Evolutionary conservation across 805 yeast genomes (phyloP).

Genomic region (Lachancea sp.): DNA sequence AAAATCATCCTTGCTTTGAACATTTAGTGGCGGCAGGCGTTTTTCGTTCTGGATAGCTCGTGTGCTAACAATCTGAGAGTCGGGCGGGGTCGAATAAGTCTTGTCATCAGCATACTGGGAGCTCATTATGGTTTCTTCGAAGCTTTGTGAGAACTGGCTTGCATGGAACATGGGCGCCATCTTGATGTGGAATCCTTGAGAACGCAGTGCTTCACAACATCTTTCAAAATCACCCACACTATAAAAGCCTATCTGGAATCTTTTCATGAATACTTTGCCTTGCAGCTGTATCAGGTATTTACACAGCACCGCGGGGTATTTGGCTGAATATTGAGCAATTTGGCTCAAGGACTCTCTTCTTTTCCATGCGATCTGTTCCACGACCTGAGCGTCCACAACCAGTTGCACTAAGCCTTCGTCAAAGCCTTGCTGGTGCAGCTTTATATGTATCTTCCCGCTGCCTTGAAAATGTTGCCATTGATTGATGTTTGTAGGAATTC

Average conservation of each 20-base stretch:
- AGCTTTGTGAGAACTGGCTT: background rate
- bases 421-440: background rate
- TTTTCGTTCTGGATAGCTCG: no score
- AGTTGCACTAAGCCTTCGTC: background rate
- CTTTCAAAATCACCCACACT: constrained; percentile 13
- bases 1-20: background rate
- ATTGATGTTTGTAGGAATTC: constrained; percentile 9
- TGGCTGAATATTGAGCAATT: constrained; percentile 21
- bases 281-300: constrained; percentile 17
- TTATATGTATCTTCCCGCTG: constrained; percentile 6
- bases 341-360: background rate
- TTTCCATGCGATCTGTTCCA: background rate
- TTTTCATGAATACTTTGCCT: constrained; percentile 10
- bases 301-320: constrained; percentile 25
- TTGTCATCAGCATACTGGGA: background rate
- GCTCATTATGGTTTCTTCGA: background rate
- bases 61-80: background rate
- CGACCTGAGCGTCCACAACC: background rate
- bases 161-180: background rate
- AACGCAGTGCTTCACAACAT: background rate
- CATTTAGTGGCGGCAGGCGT: background rate
- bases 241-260: constrained; percentile 24
- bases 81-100: constrained; percentile 1
- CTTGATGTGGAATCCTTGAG: background rate
- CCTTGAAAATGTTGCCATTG: constrained; percentile 21